Percentiles rank a stretch among this genome's conserved stretches.
Evolutionary conservation across 1,284 basidiomycete species (phyloP).

Genomic region (Papiliotrema flavescens): DNA sequence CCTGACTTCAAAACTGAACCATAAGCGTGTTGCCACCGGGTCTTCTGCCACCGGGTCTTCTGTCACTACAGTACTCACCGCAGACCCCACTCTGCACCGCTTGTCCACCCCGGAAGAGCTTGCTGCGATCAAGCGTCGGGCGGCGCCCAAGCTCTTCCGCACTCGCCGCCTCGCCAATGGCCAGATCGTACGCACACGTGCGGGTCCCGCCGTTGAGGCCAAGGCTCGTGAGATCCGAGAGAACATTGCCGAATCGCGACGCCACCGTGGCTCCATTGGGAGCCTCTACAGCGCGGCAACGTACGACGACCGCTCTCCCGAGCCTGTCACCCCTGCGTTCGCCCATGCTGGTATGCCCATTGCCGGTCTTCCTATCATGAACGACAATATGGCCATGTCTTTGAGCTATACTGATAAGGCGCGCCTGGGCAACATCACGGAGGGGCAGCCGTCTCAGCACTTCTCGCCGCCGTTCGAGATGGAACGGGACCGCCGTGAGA

Average conservation of each 20-base stretch:
- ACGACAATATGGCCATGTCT: not conserved
- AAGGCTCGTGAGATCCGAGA: slow-evolving; percentile 30
- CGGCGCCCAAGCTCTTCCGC: slow-evolving; percentile 41
- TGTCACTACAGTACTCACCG: not conserved
- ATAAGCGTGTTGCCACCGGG: too few relatives aligned
- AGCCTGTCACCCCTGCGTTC: not conserved
- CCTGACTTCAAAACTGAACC: too few relatives aligned
- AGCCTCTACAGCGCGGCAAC: not conserved
- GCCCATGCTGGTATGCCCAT: not conserved
- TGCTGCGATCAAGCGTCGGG: slow-evolving; percentile 34
- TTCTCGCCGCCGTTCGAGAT: not conserved
- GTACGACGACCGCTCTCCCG: not conserved
- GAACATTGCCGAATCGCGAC: slow-evolving; percentile 18
- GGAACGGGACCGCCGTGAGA: not conserved
- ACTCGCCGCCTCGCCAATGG: slow-evolving; percentile 39
- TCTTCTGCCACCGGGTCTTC: not conserved
- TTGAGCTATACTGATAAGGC: not conserved
- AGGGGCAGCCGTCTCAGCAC: not conserved
- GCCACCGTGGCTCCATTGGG: slow-evolving; percentile 2
- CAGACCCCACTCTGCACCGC: slow-evolving; percentile 39
- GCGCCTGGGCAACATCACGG: not conserved
- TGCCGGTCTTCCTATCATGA: too few relatives aligned
- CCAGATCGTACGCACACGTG: slow-evolving; percentile 29
- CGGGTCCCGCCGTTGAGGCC: slow-evolving; percentile 33
- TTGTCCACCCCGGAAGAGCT: slow-evolving; percentile 31